Base-by-base conservation (phyloP, 805 yeast species). In the Vanderwaltozyma tropicalis region DNA sequence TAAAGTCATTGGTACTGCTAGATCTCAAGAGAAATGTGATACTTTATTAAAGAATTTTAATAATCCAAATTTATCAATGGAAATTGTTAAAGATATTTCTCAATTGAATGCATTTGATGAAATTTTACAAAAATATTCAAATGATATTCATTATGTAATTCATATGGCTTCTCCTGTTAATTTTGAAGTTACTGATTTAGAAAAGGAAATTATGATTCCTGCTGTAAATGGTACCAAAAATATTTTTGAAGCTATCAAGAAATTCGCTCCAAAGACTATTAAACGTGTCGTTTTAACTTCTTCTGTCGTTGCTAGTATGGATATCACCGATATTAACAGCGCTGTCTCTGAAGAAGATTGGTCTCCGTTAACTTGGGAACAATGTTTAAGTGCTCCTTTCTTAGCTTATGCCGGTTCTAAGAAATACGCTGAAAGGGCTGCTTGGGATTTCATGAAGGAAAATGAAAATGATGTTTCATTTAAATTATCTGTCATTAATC, bases 371-470 rank as follows among this genome's bases (percentile, higher is more conserved):
- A 64, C 74, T 13, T 68, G 71, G 66, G 74, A 71, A 36, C 66
- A 67, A 40, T 65, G 67, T 37, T 44, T 40, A 17, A 47, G 55
- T 6, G 49, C 55, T 29, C 66, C 69, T 2, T 45, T 52, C 15
- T 41, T 41, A 31, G 80, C 77, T 2, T 76, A 76, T 54, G 46
- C 68, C 39, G 83, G 74, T 4, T 74, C 81, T n/a, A 76, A 76
- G 55, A 73, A 70, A 28, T 67, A 69, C 42, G 81, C 82, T 14
- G 85, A 79, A 50, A 57, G 60, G 34, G 68, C 73, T 1, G 81
- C 80, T 3, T 76, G 85, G 79, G 67, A 72, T 15, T 61, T 71
- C 35, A 48, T 65, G 16, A 43, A 53, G 33, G 57, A 54, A 25
- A 52, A 62, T 20, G 56, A 60, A 30, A 54, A 53, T 34, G 22